phyloP scores from a whole-genome alignment of 2,329 filamentous ascomycete genomes.

The Fusarium decemcellulare region DNA sequence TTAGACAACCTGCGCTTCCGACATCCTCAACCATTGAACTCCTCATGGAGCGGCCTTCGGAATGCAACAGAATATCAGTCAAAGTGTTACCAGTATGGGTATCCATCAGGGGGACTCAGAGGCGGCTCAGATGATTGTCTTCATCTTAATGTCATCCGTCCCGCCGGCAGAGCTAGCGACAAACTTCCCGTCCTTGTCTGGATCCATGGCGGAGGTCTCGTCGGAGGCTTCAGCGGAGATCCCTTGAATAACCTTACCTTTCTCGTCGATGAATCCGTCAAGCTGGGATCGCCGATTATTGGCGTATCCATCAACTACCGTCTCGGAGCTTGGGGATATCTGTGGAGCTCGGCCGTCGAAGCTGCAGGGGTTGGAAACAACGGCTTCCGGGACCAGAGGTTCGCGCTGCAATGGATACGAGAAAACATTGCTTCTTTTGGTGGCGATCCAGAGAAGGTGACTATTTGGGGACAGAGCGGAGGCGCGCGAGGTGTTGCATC shows the following conservation, averaged over 20 bases:
- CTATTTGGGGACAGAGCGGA: conserved; percentile 36
- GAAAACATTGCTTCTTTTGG: conserved; percentile 34
- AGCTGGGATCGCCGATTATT: conserved; percentile 27
- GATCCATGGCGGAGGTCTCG: conserved; percentile 35
- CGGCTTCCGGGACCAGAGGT: conserved; percentile 34
- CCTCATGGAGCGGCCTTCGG: conserved; percentile 21
- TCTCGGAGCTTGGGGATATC: conserved; percentile 30
- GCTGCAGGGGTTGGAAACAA: conserved; percentile 22
- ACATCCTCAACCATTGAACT: conserved; percentile 25
- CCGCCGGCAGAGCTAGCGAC: background rate
- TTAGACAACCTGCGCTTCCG: conserved; percentile 30
- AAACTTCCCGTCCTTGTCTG: conserved; percentile 33
- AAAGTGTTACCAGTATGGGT: conserved; percentile 29
- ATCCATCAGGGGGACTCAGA: conserved; percentile 14
- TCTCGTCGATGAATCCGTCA: conserved; percentile 31
- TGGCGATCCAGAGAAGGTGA: conserved; percentile 25
- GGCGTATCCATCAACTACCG: conserved; percentile 38
- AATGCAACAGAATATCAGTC: conserved; percentile 35
- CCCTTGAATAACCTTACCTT: conserved; percentile 16
- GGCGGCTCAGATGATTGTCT: conserved; percentile 35
- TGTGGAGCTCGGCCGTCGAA: conserved; percentile 26
- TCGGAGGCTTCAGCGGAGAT: conserved; percentile 20
- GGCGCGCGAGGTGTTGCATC: conserved; percentile 31
- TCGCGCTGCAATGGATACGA: conserved; percentile 31
- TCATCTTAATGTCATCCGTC: conserved; percentile 29